phyloP scores from a whole-genome alignment of 805 yeast genomes.

The Vanderwaltozyma verrucispora region DNA sequence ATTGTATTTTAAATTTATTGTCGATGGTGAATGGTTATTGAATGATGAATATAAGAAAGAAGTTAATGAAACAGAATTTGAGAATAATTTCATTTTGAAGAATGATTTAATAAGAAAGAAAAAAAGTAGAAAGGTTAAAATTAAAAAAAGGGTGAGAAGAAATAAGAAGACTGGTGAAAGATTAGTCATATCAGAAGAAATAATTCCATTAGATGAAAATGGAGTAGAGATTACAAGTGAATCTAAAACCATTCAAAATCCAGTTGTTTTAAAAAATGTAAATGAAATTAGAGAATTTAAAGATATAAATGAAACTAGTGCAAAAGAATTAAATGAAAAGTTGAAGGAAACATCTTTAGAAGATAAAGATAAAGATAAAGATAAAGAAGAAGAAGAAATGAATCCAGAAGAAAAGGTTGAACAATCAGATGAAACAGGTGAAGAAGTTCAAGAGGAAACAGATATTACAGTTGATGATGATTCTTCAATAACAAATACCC shows the following conservation, averaged over 20 bases:
- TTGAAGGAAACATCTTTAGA: constrained; percentile 9
- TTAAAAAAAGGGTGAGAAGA: constrained; percentile 31
- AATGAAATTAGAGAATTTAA: constrained; percentile 53
- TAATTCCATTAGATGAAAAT: constrained; percentile 7
- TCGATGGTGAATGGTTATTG: constrained; percentile 57
- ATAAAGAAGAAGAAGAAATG: background rate
- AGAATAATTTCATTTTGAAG: constrained; percentile 28
- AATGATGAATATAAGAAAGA: constrained; percentile 32
- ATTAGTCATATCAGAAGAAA: constrained; percentile 17
- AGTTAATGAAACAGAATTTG: constrained; percentile 32
- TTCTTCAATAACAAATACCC: background rate
- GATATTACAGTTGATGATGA: background rate
- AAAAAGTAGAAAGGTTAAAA: constrained; percentile 22
- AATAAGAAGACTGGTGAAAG: constrained; percentile 35
- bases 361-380: background rate
- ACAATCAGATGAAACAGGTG: background rate
- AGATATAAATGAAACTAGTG: constrained; percentile 44
- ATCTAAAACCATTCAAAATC: constrained; percentile 59
- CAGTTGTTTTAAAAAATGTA: constrained; percentile 40
- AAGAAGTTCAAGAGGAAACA: background rate
- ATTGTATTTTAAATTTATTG: constrained; percentile 46
- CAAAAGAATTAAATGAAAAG: constrained; percentile 45
- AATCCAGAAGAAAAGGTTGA: background rate
- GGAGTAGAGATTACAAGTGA: constrained; percentile 2
- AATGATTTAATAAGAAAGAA: constrained; percentile 4